These are phyloP conservation scores for Curvularia verruculosa DNA, from an alignment of 2,329 filamentous ascomycete genomes.

Conservation along the genomic window DNA sequence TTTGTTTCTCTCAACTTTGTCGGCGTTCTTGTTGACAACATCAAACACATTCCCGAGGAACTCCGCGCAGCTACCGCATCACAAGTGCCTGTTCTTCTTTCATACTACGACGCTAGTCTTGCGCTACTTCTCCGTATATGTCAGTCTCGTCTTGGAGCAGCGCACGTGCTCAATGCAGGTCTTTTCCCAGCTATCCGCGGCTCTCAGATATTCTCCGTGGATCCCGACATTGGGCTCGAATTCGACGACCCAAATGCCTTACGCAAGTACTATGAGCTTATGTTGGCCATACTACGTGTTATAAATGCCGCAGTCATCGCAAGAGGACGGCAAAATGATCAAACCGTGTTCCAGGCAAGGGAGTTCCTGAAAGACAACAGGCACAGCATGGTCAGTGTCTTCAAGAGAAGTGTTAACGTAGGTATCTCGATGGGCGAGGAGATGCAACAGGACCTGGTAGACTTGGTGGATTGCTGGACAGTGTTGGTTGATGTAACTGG, in stretches of 20 bases:
- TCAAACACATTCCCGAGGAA: conserved; percentile 78
- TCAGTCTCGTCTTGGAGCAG: conserved; percentile 83
- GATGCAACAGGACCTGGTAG: conserved; percentile 69
- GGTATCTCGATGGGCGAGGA: conserved; percentile 60
- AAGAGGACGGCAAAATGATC: conserved; percentile 79
- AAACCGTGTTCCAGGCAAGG: conserved; percentile 73
- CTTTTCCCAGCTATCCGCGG: conserved; percentile 81
- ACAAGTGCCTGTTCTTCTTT: conserved; percentile 62
- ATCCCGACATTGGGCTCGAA: conserved; percentile 88
- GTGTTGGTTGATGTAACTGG: conserved; percentile 80
- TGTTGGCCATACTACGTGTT: conserved; percentile 80
- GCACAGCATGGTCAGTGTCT: conserved; percentile 81
- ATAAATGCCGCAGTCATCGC: conserved; percentile 81
- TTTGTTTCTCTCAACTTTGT: conserved; percentile 90
- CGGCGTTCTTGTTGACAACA: conserved; percentile 84
- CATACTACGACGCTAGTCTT: conserved; percentile 75
- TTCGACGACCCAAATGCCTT: conserved; percentile 73
- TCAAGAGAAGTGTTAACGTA: conserved; percentile 87
- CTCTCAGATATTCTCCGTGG: conserved; percentile 84
- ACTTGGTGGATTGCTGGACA: conserved; percentile 84
- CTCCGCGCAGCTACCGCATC: conserved; percentile 48
- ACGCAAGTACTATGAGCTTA: conserved; percentile 80
- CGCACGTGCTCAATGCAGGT: conserved; percentile 85
- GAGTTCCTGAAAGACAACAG: conserved; percentile 83
- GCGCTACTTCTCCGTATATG: conserved; percentile 83